Base-by-base conservation (phyloP, 2,329 filamentous ascomycete genomes). In the Colletotrichum higginsianum region DNA sequence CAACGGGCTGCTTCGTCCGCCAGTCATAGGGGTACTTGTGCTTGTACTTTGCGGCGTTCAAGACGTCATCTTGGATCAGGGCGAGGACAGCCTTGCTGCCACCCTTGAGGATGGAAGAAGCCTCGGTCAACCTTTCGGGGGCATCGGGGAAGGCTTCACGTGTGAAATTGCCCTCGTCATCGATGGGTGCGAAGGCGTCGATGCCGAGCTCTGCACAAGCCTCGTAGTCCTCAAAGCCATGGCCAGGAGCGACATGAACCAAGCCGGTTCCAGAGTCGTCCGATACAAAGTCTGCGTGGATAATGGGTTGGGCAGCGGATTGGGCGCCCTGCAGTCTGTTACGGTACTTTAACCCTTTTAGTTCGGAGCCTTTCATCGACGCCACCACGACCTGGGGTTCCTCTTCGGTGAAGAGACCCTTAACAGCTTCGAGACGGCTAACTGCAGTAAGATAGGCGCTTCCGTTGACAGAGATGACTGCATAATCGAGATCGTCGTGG, bases 1-100 rank as follows among this genome's bases (percentile, higher is more conserved):
- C 94, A 61, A 99, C 92, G 1, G 96, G 96, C 75, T 93, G 88
- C 82, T 98, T 99, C 0, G 96, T 97, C 65, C 96, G 89, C 96
- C 96, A 99, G 82, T 99, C 96, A 76, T 98, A 98, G 0, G 96
- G 96, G 79, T 98, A 98, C 81, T 98, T 98, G 85, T 99, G 96
- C 63, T 87, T 87, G 79, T 96, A 92, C 67, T 86, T 86, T 75
- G 97, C 92, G 4, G 88, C 88, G 49, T 88, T 87, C 50, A 98
- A 83, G 4, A 98, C 88, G 72, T 90, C 84, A 0, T 87, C 84
- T 35, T 86, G 83, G 2, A 98, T 85, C 61, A 96, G 85, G 1
- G 91, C 85, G 44, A 98, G 81, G 0, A 98, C 91, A 4, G 89
- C 88, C 61, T 87, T 83, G 46, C 90, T 90, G 50, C 95, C 95